phyloP scores from a whole-genome alignment of 345 rosid genomes.

The Eucalyptus caleyi region DNA sequence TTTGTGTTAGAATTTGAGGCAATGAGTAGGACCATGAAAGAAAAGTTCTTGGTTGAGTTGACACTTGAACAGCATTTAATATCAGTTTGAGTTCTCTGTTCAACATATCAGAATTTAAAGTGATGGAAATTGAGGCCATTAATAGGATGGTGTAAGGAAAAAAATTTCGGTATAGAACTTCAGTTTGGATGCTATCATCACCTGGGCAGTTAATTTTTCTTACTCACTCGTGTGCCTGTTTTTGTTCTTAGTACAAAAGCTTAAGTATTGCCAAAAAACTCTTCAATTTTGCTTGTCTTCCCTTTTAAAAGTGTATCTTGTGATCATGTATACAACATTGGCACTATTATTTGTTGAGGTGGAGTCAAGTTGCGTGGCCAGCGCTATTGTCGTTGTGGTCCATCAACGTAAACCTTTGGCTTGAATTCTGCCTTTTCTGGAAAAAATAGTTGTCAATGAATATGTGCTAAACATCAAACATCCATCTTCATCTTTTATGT shows the following conservation, averaged over 20 bases:
- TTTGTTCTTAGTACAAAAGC: background rate
- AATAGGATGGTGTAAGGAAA: background rate
- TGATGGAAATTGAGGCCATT: background rate
- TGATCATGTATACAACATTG: background rate
- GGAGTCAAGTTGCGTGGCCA: background rate
- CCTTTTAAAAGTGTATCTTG: background rate
- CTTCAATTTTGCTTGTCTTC: background rate
- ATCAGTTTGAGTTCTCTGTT: background rate
- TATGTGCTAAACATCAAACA: background rate
- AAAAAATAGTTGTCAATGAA: background rate
- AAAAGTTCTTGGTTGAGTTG: background rate
- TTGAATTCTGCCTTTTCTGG: background rate
- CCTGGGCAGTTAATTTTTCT: background rate
- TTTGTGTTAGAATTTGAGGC: background rate
- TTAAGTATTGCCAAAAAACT: background rate
- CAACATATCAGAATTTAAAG: background rate
- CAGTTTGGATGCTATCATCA: background rate
- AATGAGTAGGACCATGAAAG: background rate
- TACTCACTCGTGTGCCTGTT: background rate
- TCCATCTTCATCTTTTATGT: background rate
- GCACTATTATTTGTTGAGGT: background rate
- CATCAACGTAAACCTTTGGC: background rate
- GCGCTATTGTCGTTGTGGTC: background rate
- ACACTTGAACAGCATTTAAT: background rate
- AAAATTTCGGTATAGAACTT: background rate